Conservation (phyloP, 1,139 yeast species). For the Lodderomyces parapsilosis region DNA sequence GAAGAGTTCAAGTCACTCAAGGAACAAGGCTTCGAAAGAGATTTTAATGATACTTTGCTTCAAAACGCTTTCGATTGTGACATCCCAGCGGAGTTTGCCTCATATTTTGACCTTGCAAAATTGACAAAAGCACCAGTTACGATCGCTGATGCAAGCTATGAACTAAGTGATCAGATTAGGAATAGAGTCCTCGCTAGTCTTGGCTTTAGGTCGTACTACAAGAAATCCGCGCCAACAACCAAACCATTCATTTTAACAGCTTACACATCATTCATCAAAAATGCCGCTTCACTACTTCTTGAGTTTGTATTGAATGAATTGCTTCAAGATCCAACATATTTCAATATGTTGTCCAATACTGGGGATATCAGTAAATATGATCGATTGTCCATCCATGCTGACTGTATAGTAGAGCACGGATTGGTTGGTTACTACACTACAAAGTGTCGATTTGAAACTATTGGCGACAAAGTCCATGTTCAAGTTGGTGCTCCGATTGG, state of each 20-base stretch:
- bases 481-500: slow-evolving; percentile 23
- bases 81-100: slow-evolving; percentile 21
- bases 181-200: slow-evolving; percentile 41
- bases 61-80: slow-evolving; percentile 28
- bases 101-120: slow-evolving; percentile 16
- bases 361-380: slow-evolving; percentile 7
- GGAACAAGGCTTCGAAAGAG: slow-evolving; percentile 15
- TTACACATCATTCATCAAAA: slow-evolving; percentile 49
- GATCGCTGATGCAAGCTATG: slow-evolving; percentile 19
- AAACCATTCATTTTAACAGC: slow-evolving; percentile 46
- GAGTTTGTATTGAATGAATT: slow-evolving; percentile 21
- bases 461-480: slow-evolving; percentile 10
- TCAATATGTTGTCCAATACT: slow-evolving; percentile 10
- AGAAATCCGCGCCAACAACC: slow-evolving; percentile 4
- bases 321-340: slow-evolving; percentile 13
- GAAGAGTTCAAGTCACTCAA: slow-evolving; percentile 17
- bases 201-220: slow-evolving; percentile 35
- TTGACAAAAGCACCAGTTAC: slow-evolving; percentile 17
- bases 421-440: slow-evolving; percentile 44
- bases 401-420: slow-evolving; percentile 51
- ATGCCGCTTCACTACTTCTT: slow-evolving; percentile 38
- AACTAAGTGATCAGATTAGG: slow-evolving; percentile 18
- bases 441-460: slow-evolving; percentile 37
- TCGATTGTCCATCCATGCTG: slow-evolving; percentile 29
- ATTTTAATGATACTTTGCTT: slow-evolving; percentile 19